Evolutionary conservation across 805 yeast species (phyloP).

Genomic region (Saccharomyces paradoxus): DNA sequence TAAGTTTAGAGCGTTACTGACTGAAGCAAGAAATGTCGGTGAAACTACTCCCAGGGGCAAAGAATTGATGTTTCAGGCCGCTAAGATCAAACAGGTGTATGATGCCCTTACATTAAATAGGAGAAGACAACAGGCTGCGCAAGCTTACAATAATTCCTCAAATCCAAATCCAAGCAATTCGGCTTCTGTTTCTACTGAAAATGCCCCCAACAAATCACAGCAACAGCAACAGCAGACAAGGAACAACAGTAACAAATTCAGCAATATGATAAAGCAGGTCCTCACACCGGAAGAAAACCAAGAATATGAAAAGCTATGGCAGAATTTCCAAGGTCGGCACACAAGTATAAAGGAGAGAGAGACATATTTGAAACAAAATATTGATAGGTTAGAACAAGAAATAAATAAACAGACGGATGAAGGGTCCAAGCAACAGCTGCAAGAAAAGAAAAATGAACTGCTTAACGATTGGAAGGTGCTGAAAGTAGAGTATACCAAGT

Average conservation of each 20-base stretch:
- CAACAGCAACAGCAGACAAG: slow-evolving; percentile 6
- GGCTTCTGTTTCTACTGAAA: slow-evolving; percentile 1
- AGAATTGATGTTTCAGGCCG: slow-evolving; percentile 55
- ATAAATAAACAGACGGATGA: slow-evolving; percentile 21
- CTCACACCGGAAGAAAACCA: slow-evolving; percentile 27
- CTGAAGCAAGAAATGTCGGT: slow-evolving; percentile 56
- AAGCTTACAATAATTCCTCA: slow-evolving; percentile 17
- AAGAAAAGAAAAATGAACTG: slow-evolving; percentile 22
- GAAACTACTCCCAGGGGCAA: slow-evolving; percentile 52
- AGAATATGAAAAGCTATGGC: slow-evolving; percentile 23
- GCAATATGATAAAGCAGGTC: slow-evolving; percentile 24
- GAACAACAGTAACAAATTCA: slow-evolving; percentile 11
- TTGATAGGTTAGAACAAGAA: slow-evolving; percentile 26
- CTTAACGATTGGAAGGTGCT: slow-evolving; percentile 20
- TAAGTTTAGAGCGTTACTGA: slow-evolving; percentile 50
- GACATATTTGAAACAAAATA: slow-evolving; percentile 23
- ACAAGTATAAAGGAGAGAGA: slow-evolving; percentile 26
- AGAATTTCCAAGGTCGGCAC: slow-evolving; percentile 25
- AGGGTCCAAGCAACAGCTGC: slow-evolving; percentile 21
- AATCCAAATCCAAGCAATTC: background rate
- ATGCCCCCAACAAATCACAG: background rate
- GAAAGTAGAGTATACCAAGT: slow-evolving; percentile 19
- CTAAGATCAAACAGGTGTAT: slow-evolving; percentile 52
- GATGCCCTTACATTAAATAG: slow-evolving; percentile 41
- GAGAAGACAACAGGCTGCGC: slow-evolving; percentile 26